A percentile compares a stretch with the other conserved stretches of the same genome.
Conservation (phyloP, 139 green algal species). For the Volvox africanus region DNA sequence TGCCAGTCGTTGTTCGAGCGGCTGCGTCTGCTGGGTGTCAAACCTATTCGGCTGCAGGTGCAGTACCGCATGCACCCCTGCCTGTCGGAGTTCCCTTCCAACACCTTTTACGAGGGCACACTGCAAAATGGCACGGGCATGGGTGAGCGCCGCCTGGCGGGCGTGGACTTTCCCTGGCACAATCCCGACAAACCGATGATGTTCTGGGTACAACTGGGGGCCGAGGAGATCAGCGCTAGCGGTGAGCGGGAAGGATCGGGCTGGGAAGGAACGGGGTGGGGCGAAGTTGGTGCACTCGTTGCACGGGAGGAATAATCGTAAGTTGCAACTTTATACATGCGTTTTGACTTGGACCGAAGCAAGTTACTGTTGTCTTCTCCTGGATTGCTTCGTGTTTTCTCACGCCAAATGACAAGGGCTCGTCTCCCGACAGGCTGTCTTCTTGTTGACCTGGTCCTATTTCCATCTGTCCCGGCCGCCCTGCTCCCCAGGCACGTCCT, state of each 20-base stretch:
- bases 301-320: too few species aligned
- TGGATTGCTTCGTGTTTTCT: too few species aligned
- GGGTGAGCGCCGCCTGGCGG: slow-evolving; percentile 53
- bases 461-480: too few species aligned
- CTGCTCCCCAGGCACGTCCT: slow-evolving; percentile 85
- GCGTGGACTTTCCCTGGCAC: slow-evolving; percentile 72
- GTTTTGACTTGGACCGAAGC: too few species aligned
- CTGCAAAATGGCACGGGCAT: slow-evolving; percentile 88
- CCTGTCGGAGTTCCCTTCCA: slow-evolving; percentile 95
- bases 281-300: background rate
- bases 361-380: too few species aligned
- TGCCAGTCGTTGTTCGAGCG: slow-evolving; percentile 95
- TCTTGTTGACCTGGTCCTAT: too few species aligned
- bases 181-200: slow-evolving; percentile 91
- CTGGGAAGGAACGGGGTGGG: background rate
- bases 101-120: slow-evolving; percentile 98
- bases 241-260: slow-evolving; percentile 27
- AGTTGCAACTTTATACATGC: too few species aligned
- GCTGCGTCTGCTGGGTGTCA: slow-evolving; percentile 92
- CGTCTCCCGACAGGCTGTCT: too few species aligned
- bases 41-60: slow-evolving; percentile 93
- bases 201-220: slow-evolving; percentile 95
- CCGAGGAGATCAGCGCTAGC: slow-evolving; percentile 75
- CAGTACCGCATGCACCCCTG: slow-evolving; percentile 99
- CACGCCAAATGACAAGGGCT: too few species aligned